Percentiles rank a stretch among this genome's conserved stretches.
phyloP scores from a whole-genome alignment of 2,329 filamentous ascomycete genomes.

The Pseudogymnoascus sp. region DNA sequence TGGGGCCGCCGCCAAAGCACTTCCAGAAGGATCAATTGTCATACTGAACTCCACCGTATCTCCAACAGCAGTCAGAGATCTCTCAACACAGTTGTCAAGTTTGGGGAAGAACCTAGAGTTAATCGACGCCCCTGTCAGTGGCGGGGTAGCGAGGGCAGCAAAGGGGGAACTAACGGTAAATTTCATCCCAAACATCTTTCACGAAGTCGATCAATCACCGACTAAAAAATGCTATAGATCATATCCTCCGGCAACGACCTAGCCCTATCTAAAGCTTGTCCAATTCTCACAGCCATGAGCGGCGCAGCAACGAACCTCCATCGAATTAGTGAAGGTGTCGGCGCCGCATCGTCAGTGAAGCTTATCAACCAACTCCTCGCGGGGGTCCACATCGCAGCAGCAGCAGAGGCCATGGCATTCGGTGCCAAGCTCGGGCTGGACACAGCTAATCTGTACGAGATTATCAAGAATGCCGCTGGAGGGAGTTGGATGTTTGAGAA shows the following conservation, averaged over 20 bases:
- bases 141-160: slow-evolving; percentile 47
- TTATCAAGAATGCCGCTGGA: slow-evolving; percentile 33
- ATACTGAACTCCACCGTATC: slow-evolving; percentile 63
- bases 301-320: slow-evolving; percentile 36
- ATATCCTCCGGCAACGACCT: slow-evolving; percentile 27
- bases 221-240: slow-evolving; percentile 19
- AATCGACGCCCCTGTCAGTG: slow-evolving; percentile 62
- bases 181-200: not conserved
- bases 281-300: slow-evolving; percentile 28
- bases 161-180: slow-evolving; percentile 29
- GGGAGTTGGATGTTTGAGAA: slow-evolving; percentile 33
- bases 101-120: slow-evolving; percentile 53
- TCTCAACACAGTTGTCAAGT: slow-evolving; percentile 46
- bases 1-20: slow-evolving; percentile 37
- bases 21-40: slow-evolving; percentile 50
- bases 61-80: slow-evolving; percentile 53
- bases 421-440: slow-evolving; percentile 45
- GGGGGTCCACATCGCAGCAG: slow-evolving; percentile 47
- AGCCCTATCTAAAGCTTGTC: slow-evolving; percentile 20
- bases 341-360: slow-evolving; percentile 50
- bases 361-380: slow-evolving; percentile 50
- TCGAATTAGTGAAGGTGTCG: slow-evolving; percentile 43
- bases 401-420: slow-evolving; percentile 48
- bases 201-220: not conserved
- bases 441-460: slow-evolving; percentile 38